phyloP scores from a whole-genome alignment of 768 basidiomycete species.

The Phylloporus sp. region DNA sequence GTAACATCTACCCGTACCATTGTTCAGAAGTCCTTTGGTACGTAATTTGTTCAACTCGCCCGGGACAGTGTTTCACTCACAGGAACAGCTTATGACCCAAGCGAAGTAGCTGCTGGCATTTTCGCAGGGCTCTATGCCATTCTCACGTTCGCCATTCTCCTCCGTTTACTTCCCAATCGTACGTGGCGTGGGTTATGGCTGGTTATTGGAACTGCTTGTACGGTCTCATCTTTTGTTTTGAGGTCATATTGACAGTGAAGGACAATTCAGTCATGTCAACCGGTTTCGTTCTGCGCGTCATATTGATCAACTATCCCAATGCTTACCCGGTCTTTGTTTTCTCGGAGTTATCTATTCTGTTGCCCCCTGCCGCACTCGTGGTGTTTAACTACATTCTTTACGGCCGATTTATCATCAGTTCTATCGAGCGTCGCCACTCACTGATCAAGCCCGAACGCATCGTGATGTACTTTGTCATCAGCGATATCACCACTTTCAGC shows the following conservation, averaged over 20 bases:
- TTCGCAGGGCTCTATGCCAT: slow-evolving; percentile 22
- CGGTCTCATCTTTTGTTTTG: neutral
- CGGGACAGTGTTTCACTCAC: neutral
- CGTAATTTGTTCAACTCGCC: neutral
- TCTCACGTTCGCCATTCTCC: slow-evolving; percentile 8
- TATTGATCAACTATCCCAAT: slow-evolving; percentile 17
- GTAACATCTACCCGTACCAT: slow-evolving; percentile 8
- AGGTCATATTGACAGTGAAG: neutral
- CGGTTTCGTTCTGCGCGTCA: slow-evolving; percentile 21
- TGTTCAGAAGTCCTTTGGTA: slow-evolving; percentile 3
- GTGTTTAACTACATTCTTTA: slow-evolving; percentile 34
- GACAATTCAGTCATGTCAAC: slow-evolving; percentile 15
- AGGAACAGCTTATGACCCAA: slow-evolving; percentile 23
- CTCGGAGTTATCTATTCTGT: slow-evolving; percentile 21
- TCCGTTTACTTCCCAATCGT: slow-evolving; percentile 17
- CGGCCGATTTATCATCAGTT: slow-evolving; percentile 22
- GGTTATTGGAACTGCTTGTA: slow-evolving; percentile 28
- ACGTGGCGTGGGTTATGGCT: slow-evolving; percentile 32
- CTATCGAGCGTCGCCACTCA: slow-evolving; percentile 17
- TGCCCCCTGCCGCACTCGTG: slow-evolving; percentile 26
- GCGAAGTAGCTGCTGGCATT: slow-evolving; percentile 17
- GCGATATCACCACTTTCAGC: slow-evolving; percentile 25
- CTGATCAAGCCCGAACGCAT: slow-evolving; percentile 24
- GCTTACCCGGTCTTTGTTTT: slow-evolving; percentile 15
- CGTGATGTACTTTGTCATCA: slow-evolving; percentile 22